These are phyloP conservation scores for Saccharomyces hybrid DNA, from an alignment of 1,139 yeast species.

Conservation along the genomic window DNA sequence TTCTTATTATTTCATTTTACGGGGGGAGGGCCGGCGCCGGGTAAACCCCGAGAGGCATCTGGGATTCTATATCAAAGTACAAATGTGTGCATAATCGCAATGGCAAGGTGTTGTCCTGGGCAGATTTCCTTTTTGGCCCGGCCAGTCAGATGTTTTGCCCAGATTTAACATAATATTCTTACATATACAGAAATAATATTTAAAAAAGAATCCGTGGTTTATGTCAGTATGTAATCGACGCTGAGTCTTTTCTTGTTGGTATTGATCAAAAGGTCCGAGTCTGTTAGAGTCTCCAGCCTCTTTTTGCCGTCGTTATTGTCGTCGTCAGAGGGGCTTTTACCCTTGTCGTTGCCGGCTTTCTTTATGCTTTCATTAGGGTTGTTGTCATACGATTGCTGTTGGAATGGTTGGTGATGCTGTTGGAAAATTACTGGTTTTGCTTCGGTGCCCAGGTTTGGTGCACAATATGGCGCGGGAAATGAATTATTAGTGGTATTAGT, in stretches of 20 bases:
- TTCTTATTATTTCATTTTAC: not conserved
- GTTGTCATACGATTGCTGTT: not conserved
- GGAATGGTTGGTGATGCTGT: not conserved
- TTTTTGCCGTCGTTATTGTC: slow-evolving; percentile 1
- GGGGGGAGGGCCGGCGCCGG: not conserved
- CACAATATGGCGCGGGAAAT: not conserved
- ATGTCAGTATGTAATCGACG: slow-evolving; percentile 2
- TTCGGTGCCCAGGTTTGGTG: not conserved
- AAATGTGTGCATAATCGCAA: not conserved
- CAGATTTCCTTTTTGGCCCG: not conserved
- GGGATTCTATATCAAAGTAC: not conserved
- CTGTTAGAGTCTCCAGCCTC: not conserved
- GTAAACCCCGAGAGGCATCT: not conserved
- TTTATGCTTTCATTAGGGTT: not conserved
- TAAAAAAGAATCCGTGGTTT: not conserved
- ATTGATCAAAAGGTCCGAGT: slow-evolving; percentile 5
- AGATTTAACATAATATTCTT: not conserved
- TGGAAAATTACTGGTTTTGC: not conserved
- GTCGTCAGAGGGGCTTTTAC: not conserved
- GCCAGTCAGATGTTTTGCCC: not conserved
- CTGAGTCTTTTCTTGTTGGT: slow-evolving; percentile 7
- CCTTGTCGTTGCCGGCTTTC: slow-evolving; percentile 1
- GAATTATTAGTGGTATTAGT: not conserved
- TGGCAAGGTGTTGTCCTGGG: not conserved
- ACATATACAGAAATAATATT: not conserved